Conservation (phyloP, 1,284 basidiomycete genomes). For the Pseudozyma tsukubaensis region DNA sequence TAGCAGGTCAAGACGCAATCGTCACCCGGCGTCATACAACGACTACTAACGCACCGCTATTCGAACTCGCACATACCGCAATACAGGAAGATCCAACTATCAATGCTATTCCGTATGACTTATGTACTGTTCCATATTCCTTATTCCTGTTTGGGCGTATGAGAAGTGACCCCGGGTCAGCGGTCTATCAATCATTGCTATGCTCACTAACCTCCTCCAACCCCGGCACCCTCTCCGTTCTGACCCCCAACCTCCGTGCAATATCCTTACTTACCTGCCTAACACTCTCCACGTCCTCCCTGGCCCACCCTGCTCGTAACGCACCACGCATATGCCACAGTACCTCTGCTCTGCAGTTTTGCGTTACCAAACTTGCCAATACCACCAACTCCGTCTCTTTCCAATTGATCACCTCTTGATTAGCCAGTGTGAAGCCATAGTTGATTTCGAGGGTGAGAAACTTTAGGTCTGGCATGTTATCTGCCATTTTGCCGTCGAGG, state of each 20-base stretch:
- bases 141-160: too few relatives aligned
- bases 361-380: constrained; percentile 24
- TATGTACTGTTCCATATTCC: not conserved
- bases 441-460: constrained; percentile 45
- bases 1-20: not conserved
- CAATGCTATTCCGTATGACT: too few relatives aligned
- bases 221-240: constrained; percentile 19
- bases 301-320: constrained; percentile 30
- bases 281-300: constrained; percentile 20
- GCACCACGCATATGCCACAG: constrained; percentile 45
- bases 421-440: constrained; percentile 37
- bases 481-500: constrained; percentile 13
- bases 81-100: too few relatives aligned
- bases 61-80: not conserved
- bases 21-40: not conserved
- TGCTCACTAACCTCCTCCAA: constrained; percentile 28
- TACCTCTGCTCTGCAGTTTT: constrained; percentile 29
- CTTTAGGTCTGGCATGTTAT: constrained; percentile 40
- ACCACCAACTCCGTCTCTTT: constrained; percentile 25
- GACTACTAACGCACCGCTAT: not conserved
- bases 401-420: constrained; percentile 24
- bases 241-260: constrained; percentile 9
- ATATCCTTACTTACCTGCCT: constrained; percentile 1
- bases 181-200: constrained; percentile 5
- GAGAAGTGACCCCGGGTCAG: too few relatives aligned